A percentile compares a stretch with the other conserved stretches of the same genome.
Evolutionary conservation across 148 eudicot genomes (phyloP).

Genomic region (Diospyros lotus): DNA sequence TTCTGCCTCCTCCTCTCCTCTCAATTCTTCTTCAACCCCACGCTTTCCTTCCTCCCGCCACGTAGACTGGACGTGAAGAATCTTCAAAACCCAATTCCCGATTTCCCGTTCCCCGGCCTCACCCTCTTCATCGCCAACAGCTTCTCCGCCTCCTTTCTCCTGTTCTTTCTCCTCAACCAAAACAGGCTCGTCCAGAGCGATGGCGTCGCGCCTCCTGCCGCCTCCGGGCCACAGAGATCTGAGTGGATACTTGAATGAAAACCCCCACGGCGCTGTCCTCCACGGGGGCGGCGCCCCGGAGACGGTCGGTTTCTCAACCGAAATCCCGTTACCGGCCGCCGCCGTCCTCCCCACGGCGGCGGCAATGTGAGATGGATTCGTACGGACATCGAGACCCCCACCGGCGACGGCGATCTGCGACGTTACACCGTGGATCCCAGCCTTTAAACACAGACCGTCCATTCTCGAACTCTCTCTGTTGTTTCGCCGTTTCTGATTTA

Average conservation of each 20-base stretch:
- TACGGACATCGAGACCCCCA: slow-evolving; percentile 32
- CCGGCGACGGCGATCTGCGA: slow-evolving; percentile 31
- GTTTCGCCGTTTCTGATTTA: background rate
- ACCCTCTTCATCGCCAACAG: slow-evolving; percentile 4
- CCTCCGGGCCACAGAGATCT: slow-evolving; percentile 56
- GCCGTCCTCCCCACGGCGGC: slow-evolving; percentile 26
- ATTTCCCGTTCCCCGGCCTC: slow-evolving; percentile 24
- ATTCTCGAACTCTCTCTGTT: slow-evolving; percentile 17
- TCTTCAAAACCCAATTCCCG: slow-evolving; percentile 84
- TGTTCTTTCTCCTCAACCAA: slow-evolving; percentile 28
- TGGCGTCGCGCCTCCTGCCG: slow-evolving; percentile 44
- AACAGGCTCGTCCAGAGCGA: slow-evolving; percentile 54
- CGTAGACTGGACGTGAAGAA: slow-evolving; percentile 58
- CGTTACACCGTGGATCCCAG: slow-evolving; percentile 50
- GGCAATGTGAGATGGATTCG: slow-evolving; percentile 26
- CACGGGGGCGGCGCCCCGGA: slow-evolving; percentile 10
- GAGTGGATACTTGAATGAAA: slow-evolving; percentile 58
- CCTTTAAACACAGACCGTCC: slow-evolving; percentile 61
- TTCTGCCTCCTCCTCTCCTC: slow-evolving; percentile 21
- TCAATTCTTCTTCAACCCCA: slow-evolving; percentile 14
- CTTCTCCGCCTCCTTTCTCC: slow-evolving; percentile 4
- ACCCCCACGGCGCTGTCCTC: slow-evolving; percentile 36
- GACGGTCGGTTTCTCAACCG: slow-evolving; percentile 24
- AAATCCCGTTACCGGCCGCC: slow-evolving; percentile 20
- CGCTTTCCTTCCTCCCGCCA: slow-evolving; percentile 37